These are phyloP conservation scores for Pichia nakasei DNA, from an alignment of 805 yeast species.

Conservation along the genomic window DNA sequence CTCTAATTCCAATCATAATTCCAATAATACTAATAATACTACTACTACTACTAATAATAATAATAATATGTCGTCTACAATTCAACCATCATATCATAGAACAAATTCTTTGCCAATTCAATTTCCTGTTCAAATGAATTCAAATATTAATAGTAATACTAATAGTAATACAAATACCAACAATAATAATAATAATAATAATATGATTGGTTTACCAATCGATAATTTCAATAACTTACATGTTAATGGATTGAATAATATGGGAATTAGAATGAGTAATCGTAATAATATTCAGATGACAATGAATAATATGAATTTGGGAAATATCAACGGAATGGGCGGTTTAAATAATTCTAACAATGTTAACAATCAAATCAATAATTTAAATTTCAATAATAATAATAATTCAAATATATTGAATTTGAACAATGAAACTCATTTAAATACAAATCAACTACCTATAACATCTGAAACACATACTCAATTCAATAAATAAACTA, in stretches of 20 bases:
- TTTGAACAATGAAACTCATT: not conserved
- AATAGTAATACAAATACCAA: not conserved
- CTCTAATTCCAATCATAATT: not conserved
- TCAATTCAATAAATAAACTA: too few relatives aligned
- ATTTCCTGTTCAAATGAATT: not conserved
- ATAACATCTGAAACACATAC: too few relatives aligned
- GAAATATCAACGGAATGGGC: not conserved
- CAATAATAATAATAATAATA: not conserved
- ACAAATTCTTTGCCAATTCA: not conserved
- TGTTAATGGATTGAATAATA: too few relatives aligned
- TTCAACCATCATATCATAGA: not conserved
- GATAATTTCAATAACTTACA: not conserved
- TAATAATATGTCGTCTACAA: not conserved
- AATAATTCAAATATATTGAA: not conserved
- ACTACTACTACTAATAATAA: not conserved
- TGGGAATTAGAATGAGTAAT: too few relatives aligned
- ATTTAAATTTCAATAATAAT: not conserved
- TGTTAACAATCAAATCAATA: not conserved
- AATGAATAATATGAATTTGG: not conserved
- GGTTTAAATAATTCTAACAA: not conserved
- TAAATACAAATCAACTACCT: not conserved
- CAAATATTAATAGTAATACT: not conserved
- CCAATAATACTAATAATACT: not conserved
- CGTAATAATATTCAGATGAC: too few relatives aligned
- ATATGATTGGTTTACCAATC: not conserved